These are phyloP conservation scores for Tricharina praecox DNA, from an alignment of 495 filamentous ascomycete species.

Conservation along the genomic window DNA sequence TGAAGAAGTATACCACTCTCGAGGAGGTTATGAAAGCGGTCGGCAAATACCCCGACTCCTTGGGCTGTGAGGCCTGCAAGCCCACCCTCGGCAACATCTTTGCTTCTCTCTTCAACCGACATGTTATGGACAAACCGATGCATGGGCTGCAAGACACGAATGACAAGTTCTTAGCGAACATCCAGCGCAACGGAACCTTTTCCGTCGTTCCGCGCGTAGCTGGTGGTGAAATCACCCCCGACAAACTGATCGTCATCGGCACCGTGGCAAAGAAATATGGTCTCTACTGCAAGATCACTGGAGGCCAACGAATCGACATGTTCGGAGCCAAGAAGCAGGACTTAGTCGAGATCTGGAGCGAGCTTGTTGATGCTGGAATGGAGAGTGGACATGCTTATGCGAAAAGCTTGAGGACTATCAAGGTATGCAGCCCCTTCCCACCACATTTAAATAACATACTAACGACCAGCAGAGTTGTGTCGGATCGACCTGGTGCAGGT, in stretches of 20 bases:
- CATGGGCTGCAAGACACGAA: slow-evolving; percentile 88
- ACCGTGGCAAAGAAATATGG: slow-evolving; percentile 76
- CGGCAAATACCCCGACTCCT: slow-evolving; percentile 53
- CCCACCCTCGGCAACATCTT: slow-evolving; percentile 75
- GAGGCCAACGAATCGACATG: slow-evolving; percentile 89
- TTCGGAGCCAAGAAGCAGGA: slow-evolving; percentile 90
- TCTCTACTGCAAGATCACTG: slow-evolving; percentile 90
- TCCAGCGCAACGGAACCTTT: slow-evolving; percentile 87
- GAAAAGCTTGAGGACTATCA: slow-evolving; percentile 80
- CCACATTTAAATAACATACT: too few relatives aligned
- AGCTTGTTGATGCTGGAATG: slow-evolving; percentile 76
- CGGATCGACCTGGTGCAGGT: slow-evolving; percentile 88
- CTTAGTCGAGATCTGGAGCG: slow-evolving; percentile 73
- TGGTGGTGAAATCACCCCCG: slow-evolving; percentile 80
- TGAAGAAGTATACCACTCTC: slow-evolving; percentile 63
- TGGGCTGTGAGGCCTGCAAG: slow-evolving; percentile 90
- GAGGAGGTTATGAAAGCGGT: slow-evolving; percentile 66
- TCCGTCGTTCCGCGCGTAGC: slow-evolving; percentile 75
- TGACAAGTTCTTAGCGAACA: slow-evolving; percentile 82
- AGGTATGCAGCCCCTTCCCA: slow-evolving; percentile 30
- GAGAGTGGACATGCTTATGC: slow-evolving; percentile 92
- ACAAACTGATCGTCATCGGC: slow-evolving; percentile 77
- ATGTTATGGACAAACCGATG: slow-evolving; percentile 57
- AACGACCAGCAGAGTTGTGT: slow-evolving; percentile 48
- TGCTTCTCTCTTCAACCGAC: slow-evolving; percentile 67